Conservation (phyloP, 1,284 basidiomycete species). For the Lentinula novae-zelandiae region DNA sequence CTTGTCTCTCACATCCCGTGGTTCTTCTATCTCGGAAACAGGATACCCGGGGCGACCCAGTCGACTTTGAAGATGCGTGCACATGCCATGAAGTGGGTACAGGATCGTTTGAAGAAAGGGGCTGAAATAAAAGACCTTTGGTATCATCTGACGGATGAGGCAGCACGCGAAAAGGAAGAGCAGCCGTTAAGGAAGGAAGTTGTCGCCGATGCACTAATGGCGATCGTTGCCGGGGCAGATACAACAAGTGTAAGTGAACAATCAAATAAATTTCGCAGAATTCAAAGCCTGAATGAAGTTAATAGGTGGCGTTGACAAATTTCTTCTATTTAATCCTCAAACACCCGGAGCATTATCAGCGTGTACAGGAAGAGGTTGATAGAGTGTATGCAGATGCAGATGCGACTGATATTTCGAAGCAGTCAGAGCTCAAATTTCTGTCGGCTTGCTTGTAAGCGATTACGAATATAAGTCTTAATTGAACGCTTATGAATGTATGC, state of each 20-base stretch:
- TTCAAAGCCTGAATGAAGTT: neutral
- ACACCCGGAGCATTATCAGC: conserved; percentile 5
- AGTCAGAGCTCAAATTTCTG: neutral
- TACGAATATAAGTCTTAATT: neutral
- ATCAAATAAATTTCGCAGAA: neutral
- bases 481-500: neutral
- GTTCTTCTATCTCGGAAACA: conserved; percentile 19
- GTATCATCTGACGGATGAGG: conserved; percentile 42
- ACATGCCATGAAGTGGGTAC: conserved; percentile 25
- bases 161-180: conserved; percentile 20
- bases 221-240: conserved; percentile 23
- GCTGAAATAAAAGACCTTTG: conserved; percentile 39
- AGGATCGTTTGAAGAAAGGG: conserved; percentile 24
- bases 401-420: conserved; percentile 1
- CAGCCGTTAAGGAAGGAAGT: conserved; percentile 4
- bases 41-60: conserved; percentile 11
- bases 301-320: conserved; percentile 1
- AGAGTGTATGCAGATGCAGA: conserved; percentile 13
- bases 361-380: conserved; percentile 7
- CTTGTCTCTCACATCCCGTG: conserved; percentile 35
- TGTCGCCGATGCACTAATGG: conserved; percentile 19
- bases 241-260: conserved; percentile 7
- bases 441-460: conserved; percentile 44
- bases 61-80: conserved; percentile 8
- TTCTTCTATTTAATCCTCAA: conserved; percentile 8